Evolutionary conservation across 78 protist species (phyloP), one percentile per base, ranked within the genome.

Genomic region (Monocercomonoides exilis): DNA sequence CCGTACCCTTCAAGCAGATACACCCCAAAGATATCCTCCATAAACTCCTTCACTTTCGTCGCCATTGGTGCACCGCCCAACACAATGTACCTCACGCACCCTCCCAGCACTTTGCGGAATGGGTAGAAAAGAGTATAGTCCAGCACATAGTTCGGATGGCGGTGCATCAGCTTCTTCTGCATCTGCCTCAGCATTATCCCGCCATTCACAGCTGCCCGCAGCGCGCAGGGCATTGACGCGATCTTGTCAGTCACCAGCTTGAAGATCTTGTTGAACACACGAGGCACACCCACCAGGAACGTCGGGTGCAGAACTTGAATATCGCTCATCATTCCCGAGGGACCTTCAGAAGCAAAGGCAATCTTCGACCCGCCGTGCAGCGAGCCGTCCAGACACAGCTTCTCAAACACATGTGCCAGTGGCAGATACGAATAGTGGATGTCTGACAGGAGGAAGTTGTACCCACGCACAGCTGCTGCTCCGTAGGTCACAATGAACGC

Each of bases 31-130:
- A 21, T 41, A 11, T 84, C 93, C 36, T 43, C 38, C 29, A 87
- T 43, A 42, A n/a, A 91, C 34, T 82, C 36, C 44, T 92, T 90
- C 32, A 94, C 84, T 41, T 93, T 54, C 77, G 93, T 81, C 11
- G 87, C 33, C 43, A 96, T 54, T 38, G 98, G 98, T 1, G 99
- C 99, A 0, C 96, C 89, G 89, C 97, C 98, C 0, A 93, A 86
- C 29, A 93, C 82, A 35, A 96, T 88, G 64, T 86, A 2, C 36
- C 90, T 70, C 43, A 96, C 94, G 42, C 95, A 87, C 33, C 97
- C 98, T 11, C 98, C 98, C 1, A 95, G 88, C 2, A 42, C 46
- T 33, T 63, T 88, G 63, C 44, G 36, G 36, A 93, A 86, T 77
- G 89, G 87, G 46, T 46, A 34, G 91, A 95, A 94, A 45, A 94